A percentile compares a stretch with the other conserved stretches of the same genome.
Conservation (phyloP, 2,329 filamentous ascomycete species). For the Nigrospora oryzae region DNA sequence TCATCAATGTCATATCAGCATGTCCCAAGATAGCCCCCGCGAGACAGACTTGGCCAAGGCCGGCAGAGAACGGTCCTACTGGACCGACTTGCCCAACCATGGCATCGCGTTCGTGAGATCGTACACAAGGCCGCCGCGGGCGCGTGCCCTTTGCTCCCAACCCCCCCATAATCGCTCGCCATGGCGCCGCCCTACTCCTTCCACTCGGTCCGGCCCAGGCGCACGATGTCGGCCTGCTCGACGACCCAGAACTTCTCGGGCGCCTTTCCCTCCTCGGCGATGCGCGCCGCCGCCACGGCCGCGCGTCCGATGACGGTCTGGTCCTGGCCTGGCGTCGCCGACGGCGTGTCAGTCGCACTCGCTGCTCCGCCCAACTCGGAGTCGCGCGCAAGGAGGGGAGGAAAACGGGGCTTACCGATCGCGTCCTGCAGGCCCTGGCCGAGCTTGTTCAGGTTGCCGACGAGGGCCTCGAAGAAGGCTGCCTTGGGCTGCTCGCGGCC, state of each 20-base stretch:
- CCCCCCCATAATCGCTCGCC: neutral
- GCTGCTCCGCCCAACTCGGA: no score
- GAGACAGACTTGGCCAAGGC: no score
- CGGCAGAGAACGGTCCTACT: no score
- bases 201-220: conserved; percentile 54
- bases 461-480: conserved; percentile 42
- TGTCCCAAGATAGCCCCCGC: no score
- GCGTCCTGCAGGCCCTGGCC: conserved; percentile 49
- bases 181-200: conserved; percentile 10
- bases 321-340: conserved; percentile 45
- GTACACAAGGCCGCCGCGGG: no score
- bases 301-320: conserved; percentile 63
- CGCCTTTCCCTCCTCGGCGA: conserved; percentile 52
- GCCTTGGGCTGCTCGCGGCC: conserved; percentile 59
- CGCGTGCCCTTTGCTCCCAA: neutral
- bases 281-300: conserved; percentile 49
- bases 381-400: no score
- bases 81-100: no score
- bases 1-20: no score
- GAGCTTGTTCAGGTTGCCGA: conserved; percentile 46
- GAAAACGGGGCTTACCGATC: conserved; percentile 29
- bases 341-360: no score
- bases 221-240: conserved; percentile 54
- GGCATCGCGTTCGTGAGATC: no score
- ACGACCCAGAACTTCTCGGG: conserved; percentile 54